Evolutionary conservation across 2,329 filamentous ascomycete genomes (phyloP).

Genomic region (Neurospora crassa): DNA sequence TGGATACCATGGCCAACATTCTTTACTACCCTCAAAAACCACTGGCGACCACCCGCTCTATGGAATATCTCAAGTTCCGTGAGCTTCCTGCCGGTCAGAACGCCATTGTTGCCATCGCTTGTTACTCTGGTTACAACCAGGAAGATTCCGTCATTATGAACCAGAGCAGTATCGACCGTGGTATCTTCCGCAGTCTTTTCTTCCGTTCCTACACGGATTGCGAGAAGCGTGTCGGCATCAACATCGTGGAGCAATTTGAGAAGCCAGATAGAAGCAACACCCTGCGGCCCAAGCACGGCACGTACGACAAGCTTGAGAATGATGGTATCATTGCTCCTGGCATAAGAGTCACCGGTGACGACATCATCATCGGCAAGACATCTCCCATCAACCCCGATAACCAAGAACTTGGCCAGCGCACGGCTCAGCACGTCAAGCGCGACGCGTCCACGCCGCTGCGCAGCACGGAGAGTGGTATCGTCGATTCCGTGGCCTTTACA

Average conservation of each 20-base stretch:
- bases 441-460: constrained; percentile 92
- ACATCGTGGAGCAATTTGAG: constrained; percentile 88
- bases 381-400: constrained; percentile 88
- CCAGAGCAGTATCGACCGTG: constrained; percentile 96
- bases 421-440: constrained; percentile 80
- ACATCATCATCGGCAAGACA: constrained; percentile 98
- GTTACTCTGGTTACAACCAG: constrained; percentile 98
- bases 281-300: constrained; percentile 84
- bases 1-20: constrained; percentile 99
- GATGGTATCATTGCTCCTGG: constrained; percentile 93
- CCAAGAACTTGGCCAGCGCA: constrained; percentile 87
- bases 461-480: constrained; percentile 93
- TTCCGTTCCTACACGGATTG: constrained; percentile 96
- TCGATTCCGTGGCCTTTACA: constrained; percentile 87
- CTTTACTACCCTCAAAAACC: constrained; percentile 98
- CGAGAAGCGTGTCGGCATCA: constrained; percentile 92
- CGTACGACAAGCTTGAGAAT: constrained; percentile 94
- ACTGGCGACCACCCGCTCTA: constrained; percentile 87
- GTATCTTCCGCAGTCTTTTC: constrained; percentile 93
- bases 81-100: constrained; percentile 96
- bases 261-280: constrained; percentile 87
- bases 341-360: constrained; percentile 89
- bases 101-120: constrained; percentile 93
- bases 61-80: constrained; percentile 98
- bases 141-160: constrained; percentile 99